phyloP scores from a whole-genome alignment of 2,329 filamentous ascomycete genomes.

The Epichloe amarillans region DNA sequence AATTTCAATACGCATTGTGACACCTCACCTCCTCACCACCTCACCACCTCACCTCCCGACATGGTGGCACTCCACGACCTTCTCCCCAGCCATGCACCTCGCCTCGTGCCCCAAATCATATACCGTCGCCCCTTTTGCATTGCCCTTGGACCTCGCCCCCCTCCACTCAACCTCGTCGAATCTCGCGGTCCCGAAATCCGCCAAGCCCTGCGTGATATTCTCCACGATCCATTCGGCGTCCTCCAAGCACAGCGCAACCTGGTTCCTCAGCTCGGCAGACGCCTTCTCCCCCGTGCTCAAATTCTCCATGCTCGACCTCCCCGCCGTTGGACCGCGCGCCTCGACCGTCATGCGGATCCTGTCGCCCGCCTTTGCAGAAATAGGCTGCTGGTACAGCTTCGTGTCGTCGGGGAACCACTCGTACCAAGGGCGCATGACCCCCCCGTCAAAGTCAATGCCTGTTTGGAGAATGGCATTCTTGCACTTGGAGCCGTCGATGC shows the following conservation, averaged over 20 bases:
- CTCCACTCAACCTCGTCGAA: not conserved
- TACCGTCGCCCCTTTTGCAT: not conserved
- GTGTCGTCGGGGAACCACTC: constrained; percentile 2
- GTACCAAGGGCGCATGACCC: not conserved
- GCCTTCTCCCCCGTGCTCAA: not conserved
- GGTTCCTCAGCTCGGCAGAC: not conserved
- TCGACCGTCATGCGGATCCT: not conserved
- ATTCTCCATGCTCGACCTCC: not conserved
- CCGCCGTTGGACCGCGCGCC: not conserved
- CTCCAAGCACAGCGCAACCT: not conserved
- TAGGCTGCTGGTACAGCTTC: not conserved
- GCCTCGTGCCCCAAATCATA: not conserved
- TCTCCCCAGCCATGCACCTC: not conserved
- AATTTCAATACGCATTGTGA: no score
- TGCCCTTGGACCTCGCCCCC: not conserved
- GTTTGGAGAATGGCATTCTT: not conserved
- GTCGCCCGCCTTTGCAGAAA: not conserved
- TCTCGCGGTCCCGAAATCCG: not conserved
- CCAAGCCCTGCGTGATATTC: not conserved
- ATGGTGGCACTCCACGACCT: not conserved
- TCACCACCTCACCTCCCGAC: not conserved
- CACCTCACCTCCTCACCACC: not conserved
- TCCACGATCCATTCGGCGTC: constrained; percentile 2
- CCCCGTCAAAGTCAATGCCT: not conserved
- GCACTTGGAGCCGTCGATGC: not conserved